Base-by-base conservation (phyloP, 495 filamentous ascomycete genomes). In the Astrothelium macrocarpum region DNA sequence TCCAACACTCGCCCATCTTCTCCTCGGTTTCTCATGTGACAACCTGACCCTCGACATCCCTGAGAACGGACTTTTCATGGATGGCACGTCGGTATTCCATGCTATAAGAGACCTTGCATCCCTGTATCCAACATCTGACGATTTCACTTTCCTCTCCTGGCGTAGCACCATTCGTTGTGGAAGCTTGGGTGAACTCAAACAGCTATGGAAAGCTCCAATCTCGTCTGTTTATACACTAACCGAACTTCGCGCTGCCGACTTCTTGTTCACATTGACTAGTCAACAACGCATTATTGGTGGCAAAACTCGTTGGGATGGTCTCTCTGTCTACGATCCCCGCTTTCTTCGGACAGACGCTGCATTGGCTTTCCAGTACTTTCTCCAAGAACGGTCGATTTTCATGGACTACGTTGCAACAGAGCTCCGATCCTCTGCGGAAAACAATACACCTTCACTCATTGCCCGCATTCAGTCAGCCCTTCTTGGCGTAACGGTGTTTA, bases 401-500 rank as follows among this genome's bases (percentile, higher is more conserved):
- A 87, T 90, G 62, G 87, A 93, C 63, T 97, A 96, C 72, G 84
- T 87, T 39, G 85, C 88, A 18, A 85, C 85, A 23, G 93, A 97
- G 71, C 82, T 97, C 59, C 87, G 90, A 63, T 82, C 85, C n/a
- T 83, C 90, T 25, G 82, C 84, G 1, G 81, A 84, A 62, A 78
- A 84, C 60, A 81, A 85, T 23, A 84, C 87, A 31, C 87, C 90
- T 1, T 87, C 89, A 1, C 79, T 91, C 45, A 89, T 90, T 70
- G 79, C 87, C 53, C 80, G 84, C n/a, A 85, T 94, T 2, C 83
- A 95, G 43, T 86, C 89, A 20, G 86, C 89, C 0, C 77, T 97
- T 36, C 81, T 90, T 25, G 95, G 95, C 28, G 84, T 81, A 63
- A 88, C 91, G 5, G 78, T 78, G 4, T 63, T 82, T 29, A 83